Evolutionary conservation across 805 yeast genomes (phyloP), one percentile per base, ranked within the genome.

Genomic region (Barnettozyma siamensis): DNA sequence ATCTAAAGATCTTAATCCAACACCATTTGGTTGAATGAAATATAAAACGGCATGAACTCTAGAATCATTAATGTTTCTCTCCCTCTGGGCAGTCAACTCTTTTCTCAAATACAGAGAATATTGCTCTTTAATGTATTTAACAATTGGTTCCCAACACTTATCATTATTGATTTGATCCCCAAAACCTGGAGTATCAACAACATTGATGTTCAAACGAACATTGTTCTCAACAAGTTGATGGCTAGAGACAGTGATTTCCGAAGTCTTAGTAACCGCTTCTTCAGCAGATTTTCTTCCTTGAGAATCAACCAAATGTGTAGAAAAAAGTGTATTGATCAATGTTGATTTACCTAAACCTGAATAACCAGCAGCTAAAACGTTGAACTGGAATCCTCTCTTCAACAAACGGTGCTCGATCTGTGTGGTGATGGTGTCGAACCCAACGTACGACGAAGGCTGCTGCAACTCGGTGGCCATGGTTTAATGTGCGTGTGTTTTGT

Each of bases 121-220:
- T 66, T 89, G 97, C 65, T 89, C 97, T 67, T 89, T 89, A 61
- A 89, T 87, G 66, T 88, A 89, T 65, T 87, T 88, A 50, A 89
- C 82, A 48, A 89, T 80, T 40, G 96, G 96, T 55, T 89, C 98
- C 96, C 97, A 91, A 65, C 95, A 88, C 65, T 83, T 85, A 56
- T 86, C 94, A 65, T 89, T 89, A 68, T 88, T 86, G 51, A 93
- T 84, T 66, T 86, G 96, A 70, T 93, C 99, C 31, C 96, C 98
- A 70, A 88, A 93, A 13, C 98, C 98, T 17, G 98, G 98, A 3
- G 99, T 93, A 62, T 93, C 99, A 59, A 93, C 86, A 42, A 93
- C 80, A 55, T 88, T 89, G 49, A 93, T 69, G 55, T 83, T 83
- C 60, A 93, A 76, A 47, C 81, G 79, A 43, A 93, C 98, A 50